Base-by-base conservation (phyloP, 2,329 filamentous ascomycete species). In the Hymenoscyphus infarciens region DNA sequence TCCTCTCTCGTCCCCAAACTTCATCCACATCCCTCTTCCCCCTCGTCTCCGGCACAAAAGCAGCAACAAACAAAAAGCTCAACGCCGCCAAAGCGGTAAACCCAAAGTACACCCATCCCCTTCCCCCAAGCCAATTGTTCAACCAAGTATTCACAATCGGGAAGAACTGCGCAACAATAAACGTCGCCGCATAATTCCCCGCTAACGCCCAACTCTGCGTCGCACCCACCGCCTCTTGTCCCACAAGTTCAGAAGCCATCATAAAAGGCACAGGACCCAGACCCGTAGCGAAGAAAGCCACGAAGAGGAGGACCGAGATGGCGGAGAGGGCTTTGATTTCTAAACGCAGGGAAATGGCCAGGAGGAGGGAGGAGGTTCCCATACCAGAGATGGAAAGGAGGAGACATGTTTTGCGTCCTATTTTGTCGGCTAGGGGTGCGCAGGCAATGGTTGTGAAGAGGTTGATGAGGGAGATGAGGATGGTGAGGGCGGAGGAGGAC, bases 261-360 rank as follows among this genome's bases (percentile, higher is more conserved):
- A 98, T 96, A 75, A 98, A 99, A 0, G 95, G 95, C 0, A 99
- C 91, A 0, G 95, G 95, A 0, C 95, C 95, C 0, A 99, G 83
- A 0, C 95, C 95, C 15, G 97, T 84, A 0, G 91, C 95, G 70
- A 97, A 99, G 72, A 90, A 92, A 4, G 86, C 88, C 1, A 98
- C 95, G 71, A 98, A 99, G 29, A 89, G 78, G 11, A 97, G 80
- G 0, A 96, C 92, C 0, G 91, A 86, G 0, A 96, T 73, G 0
- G 92, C 93, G 0, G 92, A 96, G 13, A 97, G 78, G 2, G 90
- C 77, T 71, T 93, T 89, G 68, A 90, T 77, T 29, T 84, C 83
- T 66, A 86, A 85, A 56, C 89, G 82, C 63, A 99, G 96, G 1
- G 91, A 91, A 5, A 96, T 75, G 0, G 91, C 94, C 1, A 99